Percentiles rank a stretch among this genome's conserved stretches.
Evolutionary conservation across 352 stramenopile genomes (phyloP).

Genomic region (Phytophthora europaea): DNA sequence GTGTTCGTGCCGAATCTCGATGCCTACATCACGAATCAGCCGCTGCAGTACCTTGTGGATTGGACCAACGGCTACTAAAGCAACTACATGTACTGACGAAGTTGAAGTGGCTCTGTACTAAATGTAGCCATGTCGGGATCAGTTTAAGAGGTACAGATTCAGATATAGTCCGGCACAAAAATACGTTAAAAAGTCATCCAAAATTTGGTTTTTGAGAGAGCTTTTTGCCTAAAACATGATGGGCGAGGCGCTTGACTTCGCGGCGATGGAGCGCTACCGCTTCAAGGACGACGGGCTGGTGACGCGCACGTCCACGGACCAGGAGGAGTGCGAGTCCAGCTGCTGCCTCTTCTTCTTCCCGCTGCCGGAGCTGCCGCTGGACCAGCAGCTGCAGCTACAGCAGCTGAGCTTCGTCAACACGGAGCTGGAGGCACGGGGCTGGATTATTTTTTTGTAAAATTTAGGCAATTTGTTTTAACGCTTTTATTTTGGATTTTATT

Average conservation of each 20-base stretch:
- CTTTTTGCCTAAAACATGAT: background rate
- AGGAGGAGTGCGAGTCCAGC: conserved; percentile 92
- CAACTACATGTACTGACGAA: background rate
- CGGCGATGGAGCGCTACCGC: conserved; percentile 56
- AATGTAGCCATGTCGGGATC: background rate
- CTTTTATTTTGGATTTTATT: background rate
- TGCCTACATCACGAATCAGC: conserved; percentile 25
- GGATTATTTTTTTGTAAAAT: background rate
- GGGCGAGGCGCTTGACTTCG: conserved; percentile 26
- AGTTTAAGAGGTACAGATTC: background rate
- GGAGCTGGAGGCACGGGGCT: conserved; percentile 45
- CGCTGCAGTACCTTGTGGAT: conserved; percentile 36
- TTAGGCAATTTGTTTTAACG: conserved; percentile 1
- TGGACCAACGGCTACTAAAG: conserved; percentile 39
- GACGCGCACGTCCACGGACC: conserved; percentile 71
- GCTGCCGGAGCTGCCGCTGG: conserved; percentile 71
- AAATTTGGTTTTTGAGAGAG: background rate
- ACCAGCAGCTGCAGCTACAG: conserved; percentile 89
- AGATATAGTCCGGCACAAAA: background rate
- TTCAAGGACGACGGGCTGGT: conserved; percentile 60
- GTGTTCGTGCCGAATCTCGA: conserved; percentile 71
- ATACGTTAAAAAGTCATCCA: background rate
- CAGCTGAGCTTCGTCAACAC: conserved; percentile 84
- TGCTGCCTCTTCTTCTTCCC: conserved; percentile 94
- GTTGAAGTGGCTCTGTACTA: background rate